Evolutionary conservation across 208 protist genomes (phyloP), one percentile per base, ranked within the genome.

Genomic region (Porcisia hertigi): DNA sequence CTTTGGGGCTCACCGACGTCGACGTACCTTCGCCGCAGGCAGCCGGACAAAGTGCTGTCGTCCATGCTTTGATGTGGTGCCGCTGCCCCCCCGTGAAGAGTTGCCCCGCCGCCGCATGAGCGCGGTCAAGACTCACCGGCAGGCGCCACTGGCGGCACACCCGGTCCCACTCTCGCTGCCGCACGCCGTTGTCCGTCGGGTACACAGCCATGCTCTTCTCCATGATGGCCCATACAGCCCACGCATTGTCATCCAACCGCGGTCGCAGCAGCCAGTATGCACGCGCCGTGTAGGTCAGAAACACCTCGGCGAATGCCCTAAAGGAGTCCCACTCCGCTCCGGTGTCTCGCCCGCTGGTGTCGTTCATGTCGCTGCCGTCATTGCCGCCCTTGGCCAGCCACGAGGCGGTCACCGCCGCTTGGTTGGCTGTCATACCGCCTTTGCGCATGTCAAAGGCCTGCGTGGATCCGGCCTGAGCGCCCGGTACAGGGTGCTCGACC

Each of bases 191-290:
- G 41, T 66, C 73, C 3, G 36, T 57, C 9, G 78, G 73, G 60
- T 59, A 78, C n/a, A 39, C 73, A 45, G 73, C 8, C 73, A 82
- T 74, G 54, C 78, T 75, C 23, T 71, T 59, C 69, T 82, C 73
- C 60, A 82, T 69, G 30, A 64, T 75, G 25, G 73, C 78, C 78
- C 47, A 75, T 18, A 88, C 81, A 72, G 89, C 90, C 70, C 86
- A 71, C 34, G 82, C 86, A 45, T 70, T 79, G 67, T 86, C 88
- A 57, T 82, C 82, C 36, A 83, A 77, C 7, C 88, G 84, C 16
- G 84, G 84, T 3, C 92, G 86, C 71, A 96, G 78, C 73, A 96
- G 82, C 83, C 92, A 82, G 60, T 86, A 90, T 52, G 83, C 81
- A 25, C 87, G 90, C 36, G 89, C 82, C n/a, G 85, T 84, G 71